These are phyloP conservation scores for Lyophyllum shimeji DNA, from an alignment of 768 basidiomycete genomes.

Conservation along the genomic window DNA sequence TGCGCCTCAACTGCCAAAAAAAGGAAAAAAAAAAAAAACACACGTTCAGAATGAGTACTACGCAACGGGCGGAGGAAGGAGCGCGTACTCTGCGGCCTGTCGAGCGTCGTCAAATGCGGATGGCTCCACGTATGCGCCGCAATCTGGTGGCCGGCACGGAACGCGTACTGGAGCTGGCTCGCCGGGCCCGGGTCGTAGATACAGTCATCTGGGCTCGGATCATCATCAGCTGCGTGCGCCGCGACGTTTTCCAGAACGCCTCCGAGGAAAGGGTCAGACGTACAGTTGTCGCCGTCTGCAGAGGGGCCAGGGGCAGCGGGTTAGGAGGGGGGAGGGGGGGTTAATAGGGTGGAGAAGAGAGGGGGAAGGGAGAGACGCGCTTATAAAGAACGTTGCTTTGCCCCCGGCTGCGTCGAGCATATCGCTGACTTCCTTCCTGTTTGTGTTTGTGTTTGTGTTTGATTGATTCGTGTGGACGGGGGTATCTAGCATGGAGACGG, in stretches of 20 bases:
- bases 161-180: constrained; percentile 33
- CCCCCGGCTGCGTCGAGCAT: constrained; percentile 30
- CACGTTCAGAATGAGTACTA: not conserved
- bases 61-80: not conserved
- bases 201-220: constrained; percentile 25
- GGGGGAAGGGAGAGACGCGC: not conserved
- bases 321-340: not conserved
- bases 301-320: too few relatives aligned
- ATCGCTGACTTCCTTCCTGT: constrained; percentile 22
- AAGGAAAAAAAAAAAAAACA: too few relatives aligned
- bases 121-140: constrained; percentile 48
- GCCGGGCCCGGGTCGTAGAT: constrained; percentile 31
- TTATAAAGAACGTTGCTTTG: constrained; percentile 37
- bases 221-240: too few relatives aligned
- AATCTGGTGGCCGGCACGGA: constrained; percentile 39
- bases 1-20: constrained; percentile 37
- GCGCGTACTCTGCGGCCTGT: constrained; percentile 37
- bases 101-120: constrained; percentile 33
- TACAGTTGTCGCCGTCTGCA: constrained; percentile 39
- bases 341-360: not conserved
- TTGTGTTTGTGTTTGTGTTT: too few relatives aligned
- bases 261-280: not conserved
- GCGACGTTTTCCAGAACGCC: too few relatives aligned
- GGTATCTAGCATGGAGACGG: too few relatives aligned
- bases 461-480: too few relatives aligned